Percentiles rank a stretch among this genome's conserved stretches.
These are phyloP conservation scores for Rhodocollybia butyracea DNA, from an alignment of 768 basidiomycete species.

Conservation along the genomic window DNA sequence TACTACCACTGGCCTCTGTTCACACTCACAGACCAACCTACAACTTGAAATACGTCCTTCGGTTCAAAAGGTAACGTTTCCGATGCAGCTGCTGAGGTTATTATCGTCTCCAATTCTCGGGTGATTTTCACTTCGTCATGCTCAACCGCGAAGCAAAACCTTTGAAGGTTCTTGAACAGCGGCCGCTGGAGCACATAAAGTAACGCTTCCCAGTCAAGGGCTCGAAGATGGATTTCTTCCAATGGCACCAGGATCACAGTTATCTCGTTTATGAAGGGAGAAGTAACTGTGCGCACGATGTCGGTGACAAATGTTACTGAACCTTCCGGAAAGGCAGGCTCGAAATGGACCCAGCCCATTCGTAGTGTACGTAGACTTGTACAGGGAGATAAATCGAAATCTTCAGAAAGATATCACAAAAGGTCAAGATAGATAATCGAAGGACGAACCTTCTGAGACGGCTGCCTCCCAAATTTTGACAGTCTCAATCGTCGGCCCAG, in stretches of 20 bases:
- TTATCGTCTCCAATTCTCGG: not conserved
- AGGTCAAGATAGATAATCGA: not conserved
- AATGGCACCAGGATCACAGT: not conserved
- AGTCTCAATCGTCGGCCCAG: not conserved
- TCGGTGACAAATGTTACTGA: slow-evolving; percentile 3
- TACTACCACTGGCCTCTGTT: slow-evolving; percentile 1
- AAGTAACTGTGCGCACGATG: not conserved
- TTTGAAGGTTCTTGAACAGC: not conserved
- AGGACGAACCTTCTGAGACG: not conserved
- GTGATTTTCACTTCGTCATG: not conserved
- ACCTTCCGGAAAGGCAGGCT: not conserved
- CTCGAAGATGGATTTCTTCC: not conserved
- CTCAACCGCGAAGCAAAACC: not conserved
- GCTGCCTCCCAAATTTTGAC: slow-evolving; percentile 5
- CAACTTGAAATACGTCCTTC: not conserved
- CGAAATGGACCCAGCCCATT: slow-evolving; percentile 2
- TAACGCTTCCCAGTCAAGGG: slow-evolving; percentile 4
- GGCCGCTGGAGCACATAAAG: slow-evolving; percentile 1
- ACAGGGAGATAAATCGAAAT: slow-evolving; percentile 5
- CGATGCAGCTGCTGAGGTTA: not conserved
- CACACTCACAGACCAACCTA: not conserved
- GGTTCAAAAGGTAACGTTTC: not conserved
- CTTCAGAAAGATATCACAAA: not conserved
- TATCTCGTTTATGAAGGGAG: not conserved
- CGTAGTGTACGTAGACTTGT: not conserved